phyloP scores from a whole-genome alignment of 2,329 filamentous ascomycete genomes.

The Neopestalotiopsis sp. region DNA sequence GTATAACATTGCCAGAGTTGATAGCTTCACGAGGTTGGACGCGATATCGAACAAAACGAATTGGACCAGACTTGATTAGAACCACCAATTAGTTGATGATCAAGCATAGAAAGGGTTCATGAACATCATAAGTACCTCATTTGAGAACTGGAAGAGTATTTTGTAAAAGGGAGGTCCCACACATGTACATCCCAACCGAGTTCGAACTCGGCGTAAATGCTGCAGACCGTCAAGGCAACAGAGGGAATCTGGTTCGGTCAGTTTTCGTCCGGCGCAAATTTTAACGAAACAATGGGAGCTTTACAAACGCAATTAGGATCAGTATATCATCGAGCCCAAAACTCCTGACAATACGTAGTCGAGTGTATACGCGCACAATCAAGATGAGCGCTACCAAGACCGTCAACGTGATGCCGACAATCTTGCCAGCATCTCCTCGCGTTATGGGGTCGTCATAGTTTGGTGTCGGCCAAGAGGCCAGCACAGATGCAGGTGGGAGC shows the following conservation, averaged over 20 bases:
- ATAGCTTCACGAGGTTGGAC: slow-evolving; percentile 42
- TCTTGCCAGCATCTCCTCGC: slow-evolving; percentile 34
- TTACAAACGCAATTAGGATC: slow-evolving; percentile 18
- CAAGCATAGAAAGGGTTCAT: not conserved
- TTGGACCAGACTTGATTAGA: slow-evolving; percentile 29
- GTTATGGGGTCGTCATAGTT: slow-evolving; percentile 39
- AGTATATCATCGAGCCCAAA: slow-evolving; percentile 35
- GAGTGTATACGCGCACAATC: slow-evolving; percentile 41
- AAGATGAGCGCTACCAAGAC: slow-evolving; percentile 37
- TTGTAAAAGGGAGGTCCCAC: slow-evolving; percentile 22
- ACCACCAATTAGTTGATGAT: not conserved
- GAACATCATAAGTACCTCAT: not conserved
- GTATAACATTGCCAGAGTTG: slow-evolving; percentile 41
- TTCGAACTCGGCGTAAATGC: slow-evolving; percentile 28
- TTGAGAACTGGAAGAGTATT: not conserved
- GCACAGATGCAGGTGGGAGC: slow-evolving; percentile 29
- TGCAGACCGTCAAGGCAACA: slow-evolving; percentile 30
- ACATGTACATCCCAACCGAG: slow-evolving; percentile 36
- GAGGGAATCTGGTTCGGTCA: slow-evolving; percentile 26
- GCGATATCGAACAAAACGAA: slow-evolving; percentile 38
- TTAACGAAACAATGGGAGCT: not conserved
- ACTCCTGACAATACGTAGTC: slow-evolving; percentile 39
- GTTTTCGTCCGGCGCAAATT: not conserved
- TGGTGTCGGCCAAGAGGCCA: slow-evolving; percentile 37
- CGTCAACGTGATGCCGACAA: slow-evolving; percentile 34